Conservation (phyloP, 768 basidiomycete species). For the Nevesoporus exiguus region DNA sequence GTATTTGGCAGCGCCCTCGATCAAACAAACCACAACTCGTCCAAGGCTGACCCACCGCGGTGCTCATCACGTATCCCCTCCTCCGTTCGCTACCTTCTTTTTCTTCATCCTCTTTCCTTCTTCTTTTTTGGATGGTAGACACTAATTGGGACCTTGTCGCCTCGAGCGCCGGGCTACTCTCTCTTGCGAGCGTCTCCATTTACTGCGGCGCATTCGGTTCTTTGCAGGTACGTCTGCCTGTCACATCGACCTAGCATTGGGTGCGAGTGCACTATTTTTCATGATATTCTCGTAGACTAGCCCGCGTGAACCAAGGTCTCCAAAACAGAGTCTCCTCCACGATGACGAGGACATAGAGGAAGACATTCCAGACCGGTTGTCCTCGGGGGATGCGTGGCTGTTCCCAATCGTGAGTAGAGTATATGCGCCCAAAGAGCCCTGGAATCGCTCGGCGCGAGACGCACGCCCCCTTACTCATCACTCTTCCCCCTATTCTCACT, state of each 20-base stretch:
- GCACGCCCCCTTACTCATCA: background rate
- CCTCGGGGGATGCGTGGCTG: slow-evolving; percentile 67
- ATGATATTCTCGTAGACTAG: slow-evolving; percentile 3
- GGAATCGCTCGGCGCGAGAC: background rate
- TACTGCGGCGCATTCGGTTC: slow-evolving; percentile 70
- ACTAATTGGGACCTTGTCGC: slow-evolving; percentile 58
- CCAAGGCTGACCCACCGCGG: too few species aligned
- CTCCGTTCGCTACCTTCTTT: background rate
- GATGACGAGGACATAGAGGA: slow-evolving; percentile 53
- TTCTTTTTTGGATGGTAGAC: slow-evolving; percentile 12
- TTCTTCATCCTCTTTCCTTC: background rate
- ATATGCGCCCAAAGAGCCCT: too few species aligned
- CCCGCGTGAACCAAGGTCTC: background rate
- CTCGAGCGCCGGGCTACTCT: slow-evolving; percentile 66
- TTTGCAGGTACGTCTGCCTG: slow-evolving; percentile 49
- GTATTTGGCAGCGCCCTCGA: slow-evolving; percentile 5
- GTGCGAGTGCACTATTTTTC: background rate
- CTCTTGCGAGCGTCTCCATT: slow-evolving; percentile 61
- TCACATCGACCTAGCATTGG: background rate
- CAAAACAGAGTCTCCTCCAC: slow-evolving; percentile 22
- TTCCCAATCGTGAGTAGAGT: slow-evolving; percentile 72
- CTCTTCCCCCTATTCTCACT: background rate
- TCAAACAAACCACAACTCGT: slow-evolving; percentile 22
- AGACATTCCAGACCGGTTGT: slow-evolving; percentile 54
- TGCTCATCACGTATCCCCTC: background rate